phyloP scores from a whole-genome alignment of 306 rosid species.

The Lagenaria siceraria region DNA sequence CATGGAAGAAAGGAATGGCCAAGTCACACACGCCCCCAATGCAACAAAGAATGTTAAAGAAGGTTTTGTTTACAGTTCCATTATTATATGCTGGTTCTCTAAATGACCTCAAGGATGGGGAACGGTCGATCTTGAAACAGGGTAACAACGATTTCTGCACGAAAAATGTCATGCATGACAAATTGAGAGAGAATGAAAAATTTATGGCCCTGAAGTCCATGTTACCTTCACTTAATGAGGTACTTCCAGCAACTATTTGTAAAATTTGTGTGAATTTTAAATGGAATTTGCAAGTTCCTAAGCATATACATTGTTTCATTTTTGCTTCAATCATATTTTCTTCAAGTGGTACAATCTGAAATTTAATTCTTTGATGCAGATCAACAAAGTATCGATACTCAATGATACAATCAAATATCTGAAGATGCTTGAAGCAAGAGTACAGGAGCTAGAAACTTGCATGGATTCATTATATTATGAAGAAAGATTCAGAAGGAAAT shows the following conservation, averaged over 20 bases:
- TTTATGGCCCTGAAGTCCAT: constrained; percentile 39
- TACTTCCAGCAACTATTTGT: constrained; percentile 15
- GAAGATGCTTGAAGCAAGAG: constrained; percentile 65
- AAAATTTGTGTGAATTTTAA: neutral
- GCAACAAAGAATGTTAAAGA: constrained; percentile 47
- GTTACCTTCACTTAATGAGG: constrained; percentile 52
- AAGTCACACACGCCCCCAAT: constrained; percentile 18
- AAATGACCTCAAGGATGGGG: constrained; percentile 16
- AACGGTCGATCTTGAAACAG: constrained; percentile 19
- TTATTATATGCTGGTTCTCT: constrained; percentile 26
- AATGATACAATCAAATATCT: constrained; percentile 49
- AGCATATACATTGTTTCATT: neutral
- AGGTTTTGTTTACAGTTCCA: constrained; percentile 47
- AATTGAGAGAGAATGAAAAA: constrained; percentile 27
- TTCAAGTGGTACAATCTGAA: constrained; percentile 3
- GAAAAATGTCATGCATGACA: constrained; percentile 14
- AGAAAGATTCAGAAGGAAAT: constrained; percentile 34
- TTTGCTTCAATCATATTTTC: neutral
- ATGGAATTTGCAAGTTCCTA: neutral
- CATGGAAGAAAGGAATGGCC: constrained; percentile 35
- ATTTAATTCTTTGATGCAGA: constrained; percentile 21
- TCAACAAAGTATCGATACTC: constrained; percentile 48
- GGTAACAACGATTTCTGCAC: constrained; percentile 12
- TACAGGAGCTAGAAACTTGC: constrained; percentile 62
- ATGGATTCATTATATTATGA: constrained; percentile 31